Evolutionary conservation across 768 basidiomycete species (phyloP), one percentile per base, ranked within the genome.

Genomic region (Termitomyces eurrhizus): DNA sequence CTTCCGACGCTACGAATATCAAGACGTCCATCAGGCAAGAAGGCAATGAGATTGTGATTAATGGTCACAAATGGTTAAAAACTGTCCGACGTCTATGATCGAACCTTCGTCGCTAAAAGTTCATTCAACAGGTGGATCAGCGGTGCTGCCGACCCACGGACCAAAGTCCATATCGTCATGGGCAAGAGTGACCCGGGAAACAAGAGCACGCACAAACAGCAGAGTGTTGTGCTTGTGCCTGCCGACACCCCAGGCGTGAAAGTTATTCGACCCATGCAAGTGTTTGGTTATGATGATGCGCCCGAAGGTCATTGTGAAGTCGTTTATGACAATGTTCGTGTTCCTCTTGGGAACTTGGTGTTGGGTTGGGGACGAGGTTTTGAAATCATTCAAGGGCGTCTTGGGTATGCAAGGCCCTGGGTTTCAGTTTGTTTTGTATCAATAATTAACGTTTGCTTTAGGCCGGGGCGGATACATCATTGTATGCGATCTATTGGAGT

Each of bases 231-330:
- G 56, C 83, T 99, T 59, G 93, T 99, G n/a, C 95, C 96, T 9
- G 83, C 91, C 9, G 84, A 93, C 70, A 69, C 90, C 0, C 87
- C 89, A 53, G 97, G 97, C 29, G 90, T 98, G 62, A 93, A 85
- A 64, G 72, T 98, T 57, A 80, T 98, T 62, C 86, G 97, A n/a
- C 90, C 93, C 12, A 93, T 98, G 92, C 80, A 83, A 48, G 93
- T 98, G 44, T 90, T 97, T 66, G 94, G 95, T 7, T 96, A 93
- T 67, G 93, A 95, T 67, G 94, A 95, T 70, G 95, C 95, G 6
- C 93, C 95, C 0, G 95, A 97, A 71, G 97, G 97, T 0, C 97
- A 99, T 69, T 97, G 89, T 68, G 97, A 99, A 75, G 83, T 99
- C 57, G 83, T 91, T 62, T 99, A 98, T 65, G 89, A 95, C 26